phyloP scores from a whole-genome alignment of 352 stramenopile species.

The Phytopythium kandeliae region DNA sequence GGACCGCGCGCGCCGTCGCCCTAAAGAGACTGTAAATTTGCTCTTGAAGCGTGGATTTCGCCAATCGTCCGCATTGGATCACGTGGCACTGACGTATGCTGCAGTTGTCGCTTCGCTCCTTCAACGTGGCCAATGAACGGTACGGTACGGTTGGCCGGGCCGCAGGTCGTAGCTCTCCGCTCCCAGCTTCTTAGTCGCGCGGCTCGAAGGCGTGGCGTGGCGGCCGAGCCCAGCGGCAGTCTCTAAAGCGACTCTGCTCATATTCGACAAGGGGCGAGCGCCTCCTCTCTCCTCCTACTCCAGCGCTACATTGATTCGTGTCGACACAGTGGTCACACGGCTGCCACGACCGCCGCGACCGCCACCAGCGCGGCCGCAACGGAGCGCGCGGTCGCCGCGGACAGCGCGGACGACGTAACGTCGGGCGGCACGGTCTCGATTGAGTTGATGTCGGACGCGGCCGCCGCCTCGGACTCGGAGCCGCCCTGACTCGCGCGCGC shows the following conservation, averaged over 20 bases:
- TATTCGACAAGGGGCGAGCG: neutral
- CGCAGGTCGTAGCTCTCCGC: too few species aligned
- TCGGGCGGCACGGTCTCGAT: conserved; percentile 23
- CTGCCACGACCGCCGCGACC: neutral
- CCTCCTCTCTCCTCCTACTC: neutral
- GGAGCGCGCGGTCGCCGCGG: neutral
- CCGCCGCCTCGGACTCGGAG: conserved; percentile 10
- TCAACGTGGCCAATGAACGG: too few species aligned
- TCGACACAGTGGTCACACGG: too few species aligned
- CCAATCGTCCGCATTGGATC: neutral
- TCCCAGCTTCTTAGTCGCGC: too few species aligned
- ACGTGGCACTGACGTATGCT: too few species aligned
- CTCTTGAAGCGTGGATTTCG: neutral
- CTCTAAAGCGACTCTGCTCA: neutral
- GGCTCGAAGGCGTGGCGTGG: too few species aligned
- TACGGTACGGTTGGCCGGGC: too few species aligned
- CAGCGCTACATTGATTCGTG: too few species aligned
- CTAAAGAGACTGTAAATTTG: conserved; percentile 5
- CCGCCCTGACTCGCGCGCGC: conserved; percentile 21
- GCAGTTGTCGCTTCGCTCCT: too few species aligned
- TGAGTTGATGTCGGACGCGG: conserved; percentile 22
- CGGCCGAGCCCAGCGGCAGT: too few species aligned
- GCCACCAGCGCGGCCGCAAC: neutral
- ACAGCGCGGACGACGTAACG: conserved; percentile 11
- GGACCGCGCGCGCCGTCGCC: too few species aligned